A percentile compares a stretch with the other conserved stretches of the same genome.
Evolutionary conservation across 768 basidiomycete genomes (phyloP).

Genomic region (Leccinum rimulosum): DNA sequence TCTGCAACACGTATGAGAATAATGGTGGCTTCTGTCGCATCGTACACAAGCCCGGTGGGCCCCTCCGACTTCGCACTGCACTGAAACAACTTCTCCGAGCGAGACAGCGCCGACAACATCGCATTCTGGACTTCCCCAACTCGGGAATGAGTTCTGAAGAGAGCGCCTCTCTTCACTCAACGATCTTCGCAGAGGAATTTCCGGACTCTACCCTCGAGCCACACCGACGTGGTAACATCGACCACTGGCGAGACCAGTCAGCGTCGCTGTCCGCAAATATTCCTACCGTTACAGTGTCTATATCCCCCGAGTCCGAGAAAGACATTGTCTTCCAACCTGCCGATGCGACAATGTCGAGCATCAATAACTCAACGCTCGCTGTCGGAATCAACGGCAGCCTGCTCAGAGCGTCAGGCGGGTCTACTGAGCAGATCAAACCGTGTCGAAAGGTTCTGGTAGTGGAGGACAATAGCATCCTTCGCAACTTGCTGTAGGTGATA

Average conservation of each 20-base stretch:
- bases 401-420: slow-evolving; percentile 61
- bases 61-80: slow-evolving; percentile 63
- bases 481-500: slow-evolving; percentile 71
- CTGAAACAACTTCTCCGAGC: slow-evolving; percentile 47
- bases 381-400: slow-evolving; percentile 64
- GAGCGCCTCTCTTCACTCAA: slow-evolving; percentile 25
- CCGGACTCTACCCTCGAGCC: slow-evolving; percentile 12
- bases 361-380: slow-evolving; percentile 44
- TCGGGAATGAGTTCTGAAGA: slow-evolving; percentile 25
- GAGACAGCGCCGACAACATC: slow-evolving; percentile 31
- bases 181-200: slow-evolving; percentile 28
- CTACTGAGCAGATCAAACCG: slow-evolving; percentile 42
- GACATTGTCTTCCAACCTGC: slow-evolving; percentile 25
- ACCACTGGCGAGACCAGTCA: slow-evolving; percentile 25
- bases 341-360: slow-evolving; percentile 12
- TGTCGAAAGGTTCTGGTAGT: slow-evolving; percentile 74
- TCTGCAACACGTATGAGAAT: slow-evolving; percentile 68
- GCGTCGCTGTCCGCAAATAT: slow-evolving; percentile 4
- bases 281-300: slow-evolving; percentile 15
- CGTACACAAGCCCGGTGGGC: slow-evolving; percentile 87
- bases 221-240: slow-evolving; percentile 35
- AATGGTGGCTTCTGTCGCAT: slow-evolving; percentile 88
- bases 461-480: slow-evolving; percentile 87
- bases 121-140: slow-evolving; percentile 18
- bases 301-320: slow-evolving; percentile 26